phyloP scores from a whole-genome alignment of 495 filamentous ascomycete genomes.

The Annulohypoxylon bovei region DNA sequence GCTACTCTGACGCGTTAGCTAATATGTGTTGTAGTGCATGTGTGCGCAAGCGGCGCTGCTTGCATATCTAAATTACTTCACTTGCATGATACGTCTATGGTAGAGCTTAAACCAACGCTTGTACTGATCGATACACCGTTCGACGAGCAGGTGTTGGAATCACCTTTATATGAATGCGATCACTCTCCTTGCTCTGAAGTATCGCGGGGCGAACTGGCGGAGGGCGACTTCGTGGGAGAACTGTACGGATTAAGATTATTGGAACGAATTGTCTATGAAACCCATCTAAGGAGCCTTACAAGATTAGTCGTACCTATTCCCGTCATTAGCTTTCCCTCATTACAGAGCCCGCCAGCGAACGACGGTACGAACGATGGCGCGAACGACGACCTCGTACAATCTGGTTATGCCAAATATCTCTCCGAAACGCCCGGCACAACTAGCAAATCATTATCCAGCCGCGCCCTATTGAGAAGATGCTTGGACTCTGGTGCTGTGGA shows the following conservation, averaged over 20 bases:
- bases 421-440: constrained; percentile 31
- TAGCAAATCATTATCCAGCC: constrained; percentile 51
- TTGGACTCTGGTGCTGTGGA: constrained; percentile 87
- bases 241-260: constrained; percentile 75
- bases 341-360: constrained; percentile 38
- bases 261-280: constrained; percentile 73
- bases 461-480: constrained; percentile 66
- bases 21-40: constrained; percentile 66
- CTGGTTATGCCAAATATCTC: constrained; percentile 28
- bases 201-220: constrained; percentile 46
- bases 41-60: constrained; percentile 74
- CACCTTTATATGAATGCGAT: constrained; percentile 52
- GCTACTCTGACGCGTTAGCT: constrained; percentile 26
- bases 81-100: constrained; percentile 69
- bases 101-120: constrained; percentile 74
- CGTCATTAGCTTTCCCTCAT: constrained; percentile 59
- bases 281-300: constrained; percentile 74
- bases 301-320: constrained; percentile 79
- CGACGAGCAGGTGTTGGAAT: constrained; percentile 57
- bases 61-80: constrained; percentile 76
- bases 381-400: constrained; percentile 47
- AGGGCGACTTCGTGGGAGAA: constrained; percentile 59
- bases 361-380: constrained; percentile 32
- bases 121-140: constrained; percentile 78
- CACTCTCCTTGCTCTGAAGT: constrained; percentile 49